These are phyloP conservation scores for Hyaloscypha finlandica DNA, from an alignment of 495 filamentous ascomycete species.

Conservation along the genomic window DNA sequence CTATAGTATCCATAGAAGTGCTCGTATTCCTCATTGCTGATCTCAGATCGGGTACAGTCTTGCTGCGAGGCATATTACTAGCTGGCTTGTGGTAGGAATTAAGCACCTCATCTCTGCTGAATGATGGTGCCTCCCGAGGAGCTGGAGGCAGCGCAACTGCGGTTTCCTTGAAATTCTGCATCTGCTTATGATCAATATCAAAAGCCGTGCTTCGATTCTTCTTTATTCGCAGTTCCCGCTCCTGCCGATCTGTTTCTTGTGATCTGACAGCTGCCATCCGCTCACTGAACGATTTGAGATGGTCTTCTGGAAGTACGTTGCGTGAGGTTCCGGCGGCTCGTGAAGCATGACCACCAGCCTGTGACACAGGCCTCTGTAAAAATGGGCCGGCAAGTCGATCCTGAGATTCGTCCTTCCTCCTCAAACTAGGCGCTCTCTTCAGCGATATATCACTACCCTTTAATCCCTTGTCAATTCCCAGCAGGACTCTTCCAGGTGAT, in stretches of 20 bases:
- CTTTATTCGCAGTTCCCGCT: constrained; percentile 54
- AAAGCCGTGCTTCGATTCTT: constrained; percentile 71
- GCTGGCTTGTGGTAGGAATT: constrained; percentile 40
- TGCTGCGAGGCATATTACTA: constrained; percentile 48
- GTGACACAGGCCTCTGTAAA: constrained; percentile 45
- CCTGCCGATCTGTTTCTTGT: constrained; percentile 57
- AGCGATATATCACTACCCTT: constrained; percentile 83
- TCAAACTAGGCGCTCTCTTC: constrained; percentile 64
- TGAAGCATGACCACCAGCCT: constrained; percentile 27
- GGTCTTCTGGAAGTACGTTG: constrained; percentile 29
- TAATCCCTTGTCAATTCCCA: constrained; percentile 90
- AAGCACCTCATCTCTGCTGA: constrained; percentile 66
- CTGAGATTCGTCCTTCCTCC: constrained; percentile 36
- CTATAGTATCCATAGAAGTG: neutral
- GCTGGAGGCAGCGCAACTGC: constrained; percentile 56
- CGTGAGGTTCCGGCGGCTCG: constrained; percentile 25
- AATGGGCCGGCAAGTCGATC: constrained; percentile 38
- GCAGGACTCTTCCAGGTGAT: constrained; percentile 75
- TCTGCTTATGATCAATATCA: constrained; percentile 62
- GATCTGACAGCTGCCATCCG: constrained; percentile 69
- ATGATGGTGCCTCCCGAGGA: constrained; percentile 50
- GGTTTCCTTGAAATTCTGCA: constrained; percentile 64
- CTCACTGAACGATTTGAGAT: constrained; percentile 81
- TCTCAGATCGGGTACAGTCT: constrained; percentile 50
- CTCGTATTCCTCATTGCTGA: constrained; percentile 28